Conservation (phyloP, 148 eudicot species). For the Polygonum aviculare region DNA sequence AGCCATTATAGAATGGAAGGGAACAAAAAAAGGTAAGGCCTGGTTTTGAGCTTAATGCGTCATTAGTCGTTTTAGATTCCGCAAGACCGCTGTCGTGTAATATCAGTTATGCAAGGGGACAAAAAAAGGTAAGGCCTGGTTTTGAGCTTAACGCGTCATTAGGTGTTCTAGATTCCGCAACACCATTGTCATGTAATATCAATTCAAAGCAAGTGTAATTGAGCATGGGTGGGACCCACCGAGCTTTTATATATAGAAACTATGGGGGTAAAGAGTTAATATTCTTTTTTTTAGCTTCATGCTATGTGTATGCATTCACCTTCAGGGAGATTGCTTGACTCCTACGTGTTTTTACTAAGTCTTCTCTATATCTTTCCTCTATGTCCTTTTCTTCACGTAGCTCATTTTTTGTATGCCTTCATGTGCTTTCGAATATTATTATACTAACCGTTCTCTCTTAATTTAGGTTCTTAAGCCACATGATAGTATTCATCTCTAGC, state of each 20-base stretch:
- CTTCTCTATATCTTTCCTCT: too few species aligned
- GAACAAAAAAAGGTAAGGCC: too few species aligned
- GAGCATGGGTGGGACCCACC: neutral
- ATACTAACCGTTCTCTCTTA: neutral
- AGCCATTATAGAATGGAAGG: neutral
- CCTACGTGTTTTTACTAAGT: neutral
- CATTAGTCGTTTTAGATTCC: neutral
- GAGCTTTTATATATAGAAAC: neutral
- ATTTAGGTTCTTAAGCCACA: neutral
- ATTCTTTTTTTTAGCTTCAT: neutral
- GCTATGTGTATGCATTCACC: neutral
- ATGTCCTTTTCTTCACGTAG: too few species aligned
- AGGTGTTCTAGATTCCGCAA: neutral
- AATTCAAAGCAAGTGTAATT: neutral
- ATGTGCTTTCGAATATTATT: too few species aligned
- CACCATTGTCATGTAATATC: neutral
- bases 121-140: too few species aligned
- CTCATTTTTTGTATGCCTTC: too few species aligned
- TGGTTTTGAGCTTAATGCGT: too few species aligned
- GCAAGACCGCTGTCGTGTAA: neutral
- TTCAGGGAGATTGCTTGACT: neutral
- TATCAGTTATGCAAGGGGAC: neutral
- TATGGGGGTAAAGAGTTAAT: neutral
- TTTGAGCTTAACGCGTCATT: too few species aligned
- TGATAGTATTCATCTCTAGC: neutral